A percentile compares a stretch with the other conserved stretches of the same genome.
phyloP scores from a whole-genome alignment of 2,329 filamentous ascomycete species.

The Dactylonectria estremocensis region DNA sequence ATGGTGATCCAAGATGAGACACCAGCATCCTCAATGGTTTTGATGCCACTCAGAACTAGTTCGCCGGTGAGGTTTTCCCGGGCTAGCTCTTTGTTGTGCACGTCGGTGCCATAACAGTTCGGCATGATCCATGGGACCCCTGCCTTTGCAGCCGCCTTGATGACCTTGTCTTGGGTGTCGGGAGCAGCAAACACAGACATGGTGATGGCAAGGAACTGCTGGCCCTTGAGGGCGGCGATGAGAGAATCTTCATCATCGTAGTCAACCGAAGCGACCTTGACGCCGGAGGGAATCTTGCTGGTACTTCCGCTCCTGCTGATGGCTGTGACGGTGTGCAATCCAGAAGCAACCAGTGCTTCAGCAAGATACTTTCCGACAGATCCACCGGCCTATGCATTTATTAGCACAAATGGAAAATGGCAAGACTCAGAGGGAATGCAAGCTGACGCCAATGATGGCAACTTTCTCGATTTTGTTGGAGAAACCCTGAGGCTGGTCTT shows the following conservation, averaged over 20 bases:
- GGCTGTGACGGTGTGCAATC: slow-evolving; percentile 67
- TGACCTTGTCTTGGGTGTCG: slow-evolving; percentile 64
- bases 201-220: slow-evolving; percentile 73
- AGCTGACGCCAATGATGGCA: slow-evolving; percentile 64
- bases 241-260: slow-evolving; percentile 62
- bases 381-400: slow-evolving; percentile 57
- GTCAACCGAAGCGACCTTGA: slow-evolving; percentile 59
- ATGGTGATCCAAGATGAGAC: slow-evolving; percentile 63
- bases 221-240: slow-evolving; percentile 64
- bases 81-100: slow-evolving; percentile 57
- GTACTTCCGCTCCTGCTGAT: slow-evolving; percentile 62
- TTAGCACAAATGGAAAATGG: slow-evolving; percentile 18
- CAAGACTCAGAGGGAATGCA: not conserved
- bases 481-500: slow-evolving; percentile 56
- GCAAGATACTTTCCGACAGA: slow-evolving; percentile 57
- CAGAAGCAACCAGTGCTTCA: slow-evolving; percentile 59
- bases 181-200: slow-evolving; percentile 59
- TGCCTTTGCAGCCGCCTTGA: slow-evolving; percentile 69
- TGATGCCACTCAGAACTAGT: slow-evolving; percentile 44
- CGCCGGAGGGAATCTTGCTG: slow-evolving; percentile 60
- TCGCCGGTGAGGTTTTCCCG: slow-evolving; percentile 50
- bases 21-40: slow-evolving; percentile 58
- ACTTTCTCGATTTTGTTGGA: slow-evolving; percentile 60
- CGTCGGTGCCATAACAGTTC: slow-evolving; percentile 63
- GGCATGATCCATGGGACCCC: slow-evolving; percentile 70